Base-by-base conservation (phyloP, 139 green algal genomes). In the Chlorella ohadii region DNA sequence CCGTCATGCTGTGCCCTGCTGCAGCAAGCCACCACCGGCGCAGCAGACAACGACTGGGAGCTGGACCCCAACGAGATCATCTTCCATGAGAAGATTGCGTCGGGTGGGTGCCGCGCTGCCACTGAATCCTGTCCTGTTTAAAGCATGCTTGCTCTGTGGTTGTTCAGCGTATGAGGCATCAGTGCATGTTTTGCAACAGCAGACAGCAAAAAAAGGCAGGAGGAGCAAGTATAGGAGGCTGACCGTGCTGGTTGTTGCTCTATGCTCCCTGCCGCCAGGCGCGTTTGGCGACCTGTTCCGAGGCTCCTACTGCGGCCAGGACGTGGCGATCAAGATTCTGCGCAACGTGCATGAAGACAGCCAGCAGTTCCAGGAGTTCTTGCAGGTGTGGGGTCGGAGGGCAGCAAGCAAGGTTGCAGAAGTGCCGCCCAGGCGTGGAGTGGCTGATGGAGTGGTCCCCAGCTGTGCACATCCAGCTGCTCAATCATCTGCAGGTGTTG, bases 301-400 rank as follows among this genome's bases (percentile, higher is more conserved):
- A 33, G 97, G 97, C 44, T 90, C 76, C 33, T 99, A 99, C 92
- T 99, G 96, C 85, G 97, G 97, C 13, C 96, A 99, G 86, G 97
- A 99, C 47, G 97, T 99, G 77, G 97, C 97, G 5, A 97, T 99
- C 28, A 99, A 99, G 88, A 98, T 99, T 59, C 86, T 99, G 56
- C 97, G 98, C 65, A 94, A 98, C 73, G 91, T 98, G 70, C 85
- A 96, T 33, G 87, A 97, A 61, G 94, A 97, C 87, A 91, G 91
- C 3, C 87, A 91, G 55, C 94, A 85, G 68, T 96, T 96, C 82
- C 87, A 96, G 79, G 97, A 99, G 89, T 99, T 99, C 85, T 70
- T 96, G 73, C 94, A 98, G 91, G 86, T 86, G 44, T 13, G 67
- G 41, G 34, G 55, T 13, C 13, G 41, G 41, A 27, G 12, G 36